Base-by-base conservation (phyloP, 208 protist genomes). In the Trypanosoma vivax region DNA sequence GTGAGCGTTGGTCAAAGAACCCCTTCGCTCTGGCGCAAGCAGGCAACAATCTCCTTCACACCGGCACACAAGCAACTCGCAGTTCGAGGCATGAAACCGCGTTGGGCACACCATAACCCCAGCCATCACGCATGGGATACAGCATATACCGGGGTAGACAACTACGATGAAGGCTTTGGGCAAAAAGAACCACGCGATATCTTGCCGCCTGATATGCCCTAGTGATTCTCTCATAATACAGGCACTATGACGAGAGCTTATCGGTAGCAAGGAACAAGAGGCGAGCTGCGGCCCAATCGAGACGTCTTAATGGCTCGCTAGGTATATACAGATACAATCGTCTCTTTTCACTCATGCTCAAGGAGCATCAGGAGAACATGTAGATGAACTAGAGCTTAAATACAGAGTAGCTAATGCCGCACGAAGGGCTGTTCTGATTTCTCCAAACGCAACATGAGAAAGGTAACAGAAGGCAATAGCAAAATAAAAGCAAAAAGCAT, bases 361-460 rank as follows among this genome's bases (percentile, higher is more conserved):
- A 74, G 1, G 76, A 85, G 25, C 55, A 43, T 9, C 70, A 60
- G 3, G 70, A 64, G 3, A 81, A 50, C 25, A 68, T 60, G 43
- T 91, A 91, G 18, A 91, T 63, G 5, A 75, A 70, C 34, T 91
- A 76, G 39, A 88, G 39, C 43, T 91, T 74, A n/a, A 72, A 42
- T 4, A 83, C 60, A 3, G 83, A 58, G 58, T 79, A 81, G 76
- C 42, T 84, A 77, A 28, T 75, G 52, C 18, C 65, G 61, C 28
- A 67, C 59, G 39, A 87, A 73, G 1, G 48, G 51, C 10, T 77
- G 61, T 28, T 69, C 72, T 9, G 61, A 21, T 42, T 45, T 11
- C 29, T 50, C 55, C 19, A 57, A 30, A 4, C 47, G 62, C 13
- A 63, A 39, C 10, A 78, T 31, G 40, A 83, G 35, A 19, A 67